A percentile compares a stretch with the other conserved stretches of the same genome.
Conservation (phyloP, 371 early-diverging fungal species). For the Mucor saturninus region DNA sequence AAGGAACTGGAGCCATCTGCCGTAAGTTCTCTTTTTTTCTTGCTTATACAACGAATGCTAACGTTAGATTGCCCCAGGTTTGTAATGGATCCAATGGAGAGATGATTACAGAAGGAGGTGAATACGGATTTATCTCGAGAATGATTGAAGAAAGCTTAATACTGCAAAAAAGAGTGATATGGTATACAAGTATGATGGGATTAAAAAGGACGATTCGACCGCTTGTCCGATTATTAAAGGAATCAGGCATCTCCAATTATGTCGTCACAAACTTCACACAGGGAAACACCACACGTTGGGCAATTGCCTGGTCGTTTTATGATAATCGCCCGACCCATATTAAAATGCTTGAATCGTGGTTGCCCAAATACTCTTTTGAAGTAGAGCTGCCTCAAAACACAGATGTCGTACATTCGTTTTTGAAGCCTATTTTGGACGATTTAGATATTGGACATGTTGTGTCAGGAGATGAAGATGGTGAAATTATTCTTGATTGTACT, state of each 20-base stretch:
- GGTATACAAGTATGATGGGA: constrained; percentile 75
- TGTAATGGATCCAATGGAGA: constrained; percentile 65
- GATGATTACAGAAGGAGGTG: constrained; percentile 74
- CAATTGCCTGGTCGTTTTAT: constrained; percentile 68
- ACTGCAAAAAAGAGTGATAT: constrained; percentile 44
- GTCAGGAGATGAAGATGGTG: neutral
- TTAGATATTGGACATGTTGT: constrained; percentile 32
- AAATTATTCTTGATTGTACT: constrained; percentile 21
- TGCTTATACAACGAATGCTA: neutral
- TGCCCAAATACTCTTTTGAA: constrained; percentile 40
- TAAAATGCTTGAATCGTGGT: constrained; percentile 27
- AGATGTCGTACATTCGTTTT: constrained; percentile 8
- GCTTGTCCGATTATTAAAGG: constrained; percentile 39
- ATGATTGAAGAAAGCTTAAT: constrained; percentile 63
- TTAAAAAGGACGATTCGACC: constrained; percentile 54
- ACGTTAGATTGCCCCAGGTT: constrained; percentile 24
- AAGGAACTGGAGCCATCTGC: constrained; percentile 58
- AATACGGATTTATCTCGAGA: constrained; percentile 59
- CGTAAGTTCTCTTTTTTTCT: constrained; percentile 27
- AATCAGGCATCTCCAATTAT: constrained; percentile 45
- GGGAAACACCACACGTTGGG: constrained; percentile 68
- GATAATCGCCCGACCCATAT: constrained; percentile 35
- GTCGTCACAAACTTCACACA: constrained; percentile 60
- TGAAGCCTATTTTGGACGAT: constrained; percentile 34
- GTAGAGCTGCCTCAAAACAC: constrained; percentile 17